phyloP scores from a whole-genome alignment of 2,329 filamentous ascomycete genomes.

The Nemania abortiva region DNA sequence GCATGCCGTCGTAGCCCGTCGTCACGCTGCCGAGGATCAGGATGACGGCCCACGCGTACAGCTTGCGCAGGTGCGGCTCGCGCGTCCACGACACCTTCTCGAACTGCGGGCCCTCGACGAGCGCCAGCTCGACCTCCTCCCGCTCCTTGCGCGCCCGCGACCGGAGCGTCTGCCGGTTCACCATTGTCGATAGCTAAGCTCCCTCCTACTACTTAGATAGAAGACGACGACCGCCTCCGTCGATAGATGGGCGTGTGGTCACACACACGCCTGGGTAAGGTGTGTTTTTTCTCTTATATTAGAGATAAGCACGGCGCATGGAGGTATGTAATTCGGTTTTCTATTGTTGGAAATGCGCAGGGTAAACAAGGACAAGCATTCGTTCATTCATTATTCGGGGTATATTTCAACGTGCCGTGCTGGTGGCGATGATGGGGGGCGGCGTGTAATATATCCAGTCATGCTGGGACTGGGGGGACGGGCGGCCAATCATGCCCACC shows the following conservation, averaged over 20 bases:
- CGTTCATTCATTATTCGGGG: background rate
- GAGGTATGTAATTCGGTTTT: background rate
- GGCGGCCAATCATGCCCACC: constrained; percentile 27
- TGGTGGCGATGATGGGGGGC: constrained; percentile 12
- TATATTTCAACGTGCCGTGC: constrained; percentile 5
- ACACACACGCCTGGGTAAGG: constrained; percentile 12
- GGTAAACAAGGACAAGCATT: background rate
- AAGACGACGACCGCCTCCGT: background rate
- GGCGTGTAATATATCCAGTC: constrained; percentile 36
- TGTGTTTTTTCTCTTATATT: background rate
- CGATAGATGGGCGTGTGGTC: too few relatives aligned
- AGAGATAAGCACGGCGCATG: constrained; percentile 9
- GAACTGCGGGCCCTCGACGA: constrained; percentile 37
- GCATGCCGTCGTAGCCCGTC: constrained; percentile 72
- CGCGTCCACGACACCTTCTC: constrained; percentile 65
- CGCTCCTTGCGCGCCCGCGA: constrained; percentile 31
- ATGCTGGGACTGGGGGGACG: constrained; percentile 34
- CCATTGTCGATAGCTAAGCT: too few relatives aligned
- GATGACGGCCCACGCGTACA: constrained; percentile 65
- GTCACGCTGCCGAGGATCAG: constrained; percentile 71
- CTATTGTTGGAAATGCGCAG: constrained; percentile 12
- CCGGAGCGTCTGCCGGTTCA: constrained; percentile 24
- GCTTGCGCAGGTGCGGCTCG: constrained; percentile 67
- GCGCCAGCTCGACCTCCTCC: constrained; percentile 39
- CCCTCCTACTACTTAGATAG: too few relatives aligned